Evolutionary conservation across 73 alveolate species (phyloP), one percentile per base, ranked within the genome.

Genomic region (Loxodes magnus): DNA sequence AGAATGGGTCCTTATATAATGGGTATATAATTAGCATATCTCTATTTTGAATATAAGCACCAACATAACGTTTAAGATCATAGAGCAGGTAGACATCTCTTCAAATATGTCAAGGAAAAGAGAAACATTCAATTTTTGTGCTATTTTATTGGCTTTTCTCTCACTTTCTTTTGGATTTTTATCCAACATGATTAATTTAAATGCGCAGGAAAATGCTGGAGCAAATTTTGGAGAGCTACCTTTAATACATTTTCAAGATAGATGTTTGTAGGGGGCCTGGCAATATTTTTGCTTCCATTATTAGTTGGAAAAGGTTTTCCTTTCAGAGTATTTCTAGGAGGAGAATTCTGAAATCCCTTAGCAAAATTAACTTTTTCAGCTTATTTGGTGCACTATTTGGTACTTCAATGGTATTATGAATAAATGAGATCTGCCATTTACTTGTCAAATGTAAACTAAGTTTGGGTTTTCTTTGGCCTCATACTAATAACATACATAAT

Each of bases 311-410:
- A 43, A 16, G 31, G 24, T 4, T 27, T 23, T n/a, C 26, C 28
- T 14, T 28, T 65, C 41, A 55, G 27, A 12, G 4, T 16, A 17
- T 1, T 56, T 7, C 64, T 65, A 5, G 43, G 64, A 0, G 53
- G 51, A 21, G 46, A 36, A 2, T 4, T 43, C 19, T 56, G 56
- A 31, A 63, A 36, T 3, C 73, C 69, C 7, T 25, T 54, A 0
- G 66, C 73, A 4, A 56, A 72, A 56, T 51, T 67, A n/a, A 67
- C 60, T 17, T 67, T 37, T 27, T 9, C 60, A 9, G 66, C 57
- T 30, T 67, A 56, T 35, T 43, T 67, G 5, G 57, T 67, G 35
- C 80, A 67, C 24, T 43, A 27, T 6, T 22, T 43, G 9, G 43
- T 67, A 31, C 7, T 55, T 5, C 26, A 33, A 0, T 23, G 27